Evolutionary conservation across 2,329 filamentous ascomycete species (phyloP).

Genomic region (Ophiostoma tasmaniense): DNA sequence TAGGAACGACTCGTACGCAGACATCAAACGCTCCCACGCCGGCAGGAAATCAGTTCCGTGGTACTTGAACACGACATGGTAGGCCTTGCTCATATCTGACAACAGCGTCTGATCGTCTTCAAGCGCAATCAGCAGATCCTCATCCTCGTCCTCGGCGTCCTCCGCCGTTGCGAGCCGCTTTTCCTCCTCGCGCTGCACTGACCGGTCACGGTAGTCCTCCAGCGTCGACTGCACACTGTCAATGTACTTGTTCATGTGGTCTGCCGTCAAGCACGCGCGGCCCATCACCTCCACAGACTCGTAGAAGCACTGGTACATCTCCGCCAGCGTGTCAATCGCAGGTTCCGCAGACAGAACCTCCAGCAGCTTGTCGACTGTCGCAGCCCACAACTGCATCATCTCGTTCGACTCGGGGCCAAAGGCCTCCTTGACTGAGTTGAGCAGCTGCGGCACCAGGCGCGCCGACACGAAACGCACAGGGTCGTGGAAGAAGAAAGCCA

Average conservation of each 20-base stretch:
- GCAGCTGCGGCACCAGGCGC: conserved; percentile 84
- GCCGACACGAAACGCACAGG: conserved; percentile 91
- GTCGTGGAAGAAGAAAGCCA: conserved; percentile 99
- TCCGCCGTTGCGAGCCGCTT: conserved; percentile 63
- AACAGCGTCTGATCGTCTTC: conserved; percentile 95
- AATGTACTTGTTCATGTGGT: conserved; percentile 82
- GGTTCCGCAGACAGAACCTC: conserved; percentile 91
- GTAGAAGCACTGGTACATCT: conserved; percentile 99
- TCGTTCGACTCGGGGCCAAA: conserved; percentile 74
- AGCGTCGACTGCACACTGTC: conserved; percentile 76
- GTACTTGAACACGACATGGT: conserved; percentile 98
- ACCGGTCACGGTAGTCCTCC: conserved; percentile 85
- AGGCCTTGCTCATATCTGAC: conserved; percentile 99
- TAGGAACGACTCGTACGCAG: conserved; percentile 80
- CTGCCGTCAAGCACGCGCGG: conserved; percentile 66
- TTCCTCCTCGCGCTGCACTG: conserved; percentile 75
- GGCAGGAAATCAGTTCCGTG: conserved; percentile 77
- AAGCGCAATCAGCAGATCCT: conserved; percentile 81
- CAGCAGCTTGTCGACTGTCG: conserved; percentile 80
- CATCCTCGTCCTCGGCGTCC: conserved; percentile 78
- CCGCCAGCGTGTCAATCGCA: conserved; percentile 88
- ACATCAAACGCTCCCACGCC: conserved; percentile 77
- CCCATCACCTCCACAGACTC: conserved; percentile 93
- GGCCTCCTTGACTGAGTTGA: conserved; percentile 89
- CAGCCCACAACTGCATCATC: conserved; percentile 73